A percentile compares a stretch with the other conserved stretches of the same genome.
These are phyloP conservation scores for Cutaneotrichosporon cavernicola DNA, from an alignment of 1,284 basidiomycete species.

Conservation along the genomic window DNA sequence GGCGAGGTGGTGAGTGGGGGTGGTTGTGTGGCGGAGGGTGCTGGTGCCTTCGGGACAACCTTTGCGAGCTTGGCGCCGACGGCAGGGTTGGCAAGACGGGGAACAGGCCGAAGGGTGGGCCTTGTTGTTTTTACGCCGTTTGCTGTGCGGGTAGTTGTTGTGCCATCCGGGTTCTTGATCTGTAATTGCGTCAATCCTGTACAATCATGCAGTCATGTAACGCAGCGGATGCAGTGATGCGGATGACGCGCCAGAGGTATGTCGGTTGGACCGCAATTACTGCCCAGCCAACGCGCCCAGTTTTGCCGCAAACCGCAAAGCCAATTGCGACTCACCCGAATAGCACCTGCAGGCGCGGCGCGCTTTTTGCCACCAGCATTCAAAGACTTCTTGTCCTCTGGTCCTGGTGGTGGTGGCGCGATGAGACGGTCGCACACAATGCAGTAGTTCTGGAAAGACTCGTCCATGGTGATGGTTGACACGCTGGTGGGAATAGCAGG, in stretches of 20 bases:
- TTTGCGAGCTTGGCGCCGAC: background rate
- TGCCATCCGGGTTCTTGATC: conserved; percentile 49
- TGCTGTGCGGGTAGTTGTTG: conserved; percentile 45
- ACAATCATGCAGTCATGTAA: background rate
- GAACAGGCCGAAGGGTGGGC: conserved; percentile 30
- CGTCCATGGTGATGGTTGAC: conserved; percentile 22
- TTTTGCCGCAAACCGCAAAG: background rate
- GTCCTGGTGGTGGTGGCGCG: conserved; percentile 29
- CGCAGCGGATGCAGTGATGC: background rate
- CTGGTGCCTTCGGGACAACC: conserved; percentile 7
- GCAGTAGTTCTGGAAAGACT: conserved; percentile 44
- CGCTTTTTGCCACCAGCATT: conserved; percentile 27
- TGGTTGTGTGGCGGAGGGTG: background rate
- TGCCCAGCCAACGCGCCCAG: background rate
- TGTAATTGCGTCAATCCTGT: conserved; percentile 17
- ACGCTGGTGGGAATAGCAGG: background rate
- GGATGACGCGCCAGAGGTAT: too few species aligned
- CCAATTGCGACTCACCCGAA: conserved; percentile 36
- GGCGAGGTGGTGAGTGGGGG: conserved; percentile 1
- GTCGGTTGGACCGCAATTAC: too few species aligned
- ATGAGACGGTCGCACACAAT: conserved; percentile 49
- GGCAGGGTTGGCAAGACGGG: conserved; percentile 3
- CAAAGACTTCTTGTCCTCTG: conserved; percentile 26
- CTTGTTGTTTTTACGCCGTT: conserved; percentile 44
- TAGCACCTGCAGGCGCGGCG: conserved; percentile 34